Base-by-base conservation (phyloP, 768 basidiomycete genomes). In the Auricularia auricula-judae region DNA sequence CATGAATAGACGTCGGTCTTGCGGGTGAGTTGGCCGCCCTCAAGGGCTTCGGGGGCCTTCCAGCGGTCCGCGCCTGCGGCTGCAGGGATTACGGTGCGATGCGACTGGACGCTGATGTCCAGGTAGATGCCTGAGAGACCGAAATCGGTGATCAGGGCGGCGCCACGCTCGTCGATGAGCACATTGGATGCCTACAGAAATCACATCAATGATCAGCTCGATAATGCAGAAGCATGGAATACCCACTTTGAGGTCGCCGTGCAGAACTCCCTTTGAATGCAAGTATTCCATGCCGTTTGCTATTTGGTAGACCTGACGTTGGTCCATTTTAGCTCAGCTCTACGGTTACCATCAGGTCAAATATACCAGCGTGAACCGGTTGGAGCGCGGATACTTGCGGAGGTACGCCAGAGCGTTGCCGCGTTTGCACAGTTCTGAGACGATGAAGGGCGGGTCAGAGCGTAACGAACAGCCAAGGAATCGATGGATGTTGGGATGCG, bases 231-330 rank as follows among this genome's bases (percentile, higher is more conserved):
- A 35, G 60, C 36, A 47, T 58, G 33, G 36, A 36, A 53, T 11
- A 70, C 77, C 63, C 39, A 87, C 89, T 80, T 91, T 93, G 61
- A 93, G 77, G 74, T 92, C 88, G 1, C 90, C 91, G 70, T 94
- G 91, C 66, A 91, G 70, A 3, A 92, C 82, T 3, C 81, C 85
- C 65, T 81, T 74, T 4, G 72, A 70, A 72, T 94, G 91, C 66
- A 94, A 72, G 72, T 92, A 92, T 63, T 84, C 80, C 90, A 94
- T 91, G 8, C 91, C 91, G 68, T 82, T 80, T 11, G 89, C 85
- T 67, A 92, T 84, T 73, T 92, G 86, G 65, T 84, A 78, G 70
- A 92, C 82, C 74, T 65, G 61, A 39, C 29, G 29, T 29, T 29
- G 29, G 29, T 29, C 29, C 29, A 36, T 7, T 42, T 39, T 12